Evolutionary conservation across 192 early-diverging fungal genomes (phyloP).

Genomic region (Backusella sp.): DNA sequence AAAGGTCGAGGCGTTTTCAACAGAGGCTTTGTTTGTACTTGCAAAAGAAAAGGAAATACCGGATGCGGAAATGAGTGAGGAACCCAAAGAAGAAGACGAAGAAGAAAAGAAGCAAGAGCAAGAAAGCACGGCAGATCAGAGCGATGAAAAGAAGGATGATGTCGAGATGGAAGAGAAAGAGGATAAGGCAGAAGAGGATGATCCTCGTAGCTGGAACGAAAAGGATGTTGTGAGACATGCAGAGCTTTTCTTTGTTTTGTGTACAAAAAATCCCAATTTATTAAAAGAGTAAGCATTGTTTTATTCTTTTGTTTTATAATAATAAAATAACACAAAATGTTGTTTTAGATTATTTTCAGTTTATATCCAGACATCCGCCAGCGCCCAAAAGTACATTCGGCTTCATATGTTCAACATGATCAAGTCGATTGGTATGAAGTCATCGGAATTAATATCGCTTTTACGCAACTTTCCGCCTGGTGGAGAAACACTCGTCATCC

Average conservation of each 20-base stretch:
- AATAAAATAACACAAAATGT: not conserved
- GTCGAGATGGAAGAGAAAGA: conserved; percentile 4
- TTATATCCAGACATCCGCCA: conserved; percentile 38
- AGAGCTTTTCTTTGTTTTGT: conserved; percentile 77
- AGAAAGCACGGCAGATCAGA: not conserved
- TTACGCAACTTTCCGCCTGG: conserved; percentile 71
- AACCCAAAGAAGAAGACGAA: not conserved
- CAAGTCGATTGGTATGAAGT: conserved; percentile 58
- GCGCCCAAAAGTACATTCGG: conserved; percentile 53
- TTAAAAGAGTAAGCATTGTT: conserved; percentile 55
- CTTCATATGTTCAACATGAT: conserved; percentile 64
- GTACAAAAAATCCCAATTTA: conserved; percentile 69
- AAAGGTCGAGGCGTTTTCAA: conserved; percentile 50
- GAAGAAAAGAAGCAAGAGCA: conserved; percentile 1
- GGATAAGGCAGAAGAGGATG: not conserved
- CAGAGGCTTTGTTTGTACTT: conserved; percentile 24
- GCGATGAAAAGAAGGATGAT: not conserved
- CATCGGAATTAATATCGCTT: conserved; percentile 49
- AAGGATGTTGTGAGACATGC: conserved; percentile 63
- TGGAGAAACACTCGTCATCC: conserved; percentile 63
- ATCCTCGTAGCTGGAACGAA: conserved; percentile 46
- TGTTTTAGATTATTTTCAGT: conserved; percentile 47
- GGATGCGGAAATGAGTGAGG: conserved; percentile 9
- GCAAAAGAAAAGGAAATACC: conserved; percentile 13
- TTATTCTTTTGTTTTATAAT: not conserved